Base-by-base conservation (phyloP, 2,329 filamentous ascomycete species). In the Penicillium nordicum region DNA sequence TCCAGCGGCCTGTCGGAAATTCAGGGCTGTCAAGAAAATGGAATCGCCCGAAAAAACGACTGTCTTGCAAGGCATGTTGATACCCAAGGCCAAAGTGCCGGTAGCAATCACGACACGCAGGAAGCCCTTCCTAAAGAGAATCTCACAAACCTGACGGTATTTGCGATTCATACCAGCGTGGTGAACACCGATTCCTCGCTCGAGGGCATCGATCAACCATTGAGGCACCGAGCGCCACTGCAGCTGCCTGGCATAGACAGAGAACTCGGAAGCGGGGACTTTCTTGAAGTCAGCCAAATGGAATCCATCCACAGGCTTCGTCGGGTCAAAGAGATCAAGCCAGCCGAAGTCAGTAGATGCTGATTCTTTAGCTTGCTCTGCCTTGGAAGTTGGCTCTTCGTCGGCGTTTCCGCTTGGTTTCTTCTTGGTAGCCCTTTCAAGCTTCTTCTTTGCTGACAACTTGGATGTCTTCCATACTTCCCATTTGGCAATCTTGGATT, bases 21-120 rank as follows among this genome's bases (percentile, higher is more conserved):
- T 90, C 50, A 92, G 81, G 0, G 88, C 84, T 0, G 88, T 90
- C 42, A 93, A 74, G 67, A 83, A 91, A 3, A 89, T 79, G 0
- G 86, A 89, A 68, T 92, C 88, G 0, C 88, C 88, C 16, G 80
- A 81, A 69, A 93, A 93, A 1, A 91, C 84, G 0, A 92, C 88
- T 1, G 89, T 93, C 70, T 89, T 90, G 70, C 88, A 92, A 10
- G 89, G 89, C 87, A 90, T 90, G 64, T 90, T 93, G 76, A 93
- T 88, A 76, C 89, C 89, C 5, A 92, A 76, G 1, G 87, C 87
- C 23, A 92, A 79, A 0, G 88, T 92, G 1, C 88, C 89, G 1
- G 89, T 92, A 0, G 89, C 88, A 27, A 92, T 80, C 29, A 92
- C 84, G 1, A 88, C 85, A 8, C 83, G 81, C 40, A 92, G 72